Evolutionary conservation across 257 asterid genomes (phyloP).

Genomic region (Pogostemon cablin): DNA sequence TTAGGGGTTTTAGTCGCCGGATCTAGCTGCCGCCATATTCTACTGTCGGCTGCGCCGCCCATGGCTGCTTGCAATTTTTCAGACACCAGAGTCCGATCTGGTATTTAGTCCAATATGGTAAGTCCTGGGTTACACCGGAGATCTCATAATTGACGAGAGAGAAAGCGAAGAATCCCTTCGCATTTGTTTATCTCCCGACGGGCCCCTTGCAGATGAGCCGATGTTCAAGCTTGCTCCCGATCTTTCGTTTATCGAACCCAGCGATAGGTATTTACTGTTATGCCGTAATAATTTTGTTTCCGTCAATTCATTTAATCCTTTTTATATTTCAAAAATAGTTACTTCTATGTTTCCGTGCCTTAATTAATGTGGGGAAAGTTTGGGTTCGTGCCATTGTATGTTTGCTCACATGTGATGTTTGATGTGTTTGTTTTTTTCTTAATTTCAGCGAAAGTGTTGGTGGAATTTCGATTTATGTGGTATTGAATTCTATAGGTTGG

Average conservation of each 20-base stretch:
- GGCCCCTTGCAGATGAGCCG: slow-evolving; percentile 67
- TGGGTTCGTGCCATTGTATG: slow-evolving; percentile 44
- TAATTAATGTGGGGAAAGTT: slow-evolving; percentile 1
- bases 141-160: slow-evolving; percentile 84
- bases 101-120: too few species aligned
- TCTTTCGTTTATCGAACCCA: slow-evolving; percentile 75
- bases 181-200: slow-evolving; percentile 54
- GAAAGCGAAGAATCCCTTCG: slow-evolving; percentile 54
- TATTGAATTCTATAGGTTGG: slow-evolving; percentile 36
- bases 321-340: neutral
- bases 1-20: too few species aligned
- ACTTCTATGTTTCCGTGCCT: neutral
- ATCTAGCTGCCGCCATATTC: too few species aligned
- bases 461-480: slow-evolving; percentile 1
- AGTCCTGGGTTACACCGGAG: slow-evolving; percentile 89
- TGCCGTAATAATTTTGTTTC: neutral
- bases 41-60: too few species aligned
- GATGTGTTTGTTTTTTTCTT: neutral
- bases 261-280: slow-evolving; percentile 63
- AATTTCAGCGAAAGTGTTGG: neutral
- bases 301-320: neutral
- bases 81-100: too few species aligned
- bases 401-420: slow-evolving; percentile 16
- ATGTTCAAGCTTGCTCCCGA: slow-evolving; percentile 92
- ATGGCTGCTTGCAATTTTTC: too few species aligned